phyloP scores from a whole-genome alignment of 345 rosid genomes.

The Eucalyptus rudis region DNA sequence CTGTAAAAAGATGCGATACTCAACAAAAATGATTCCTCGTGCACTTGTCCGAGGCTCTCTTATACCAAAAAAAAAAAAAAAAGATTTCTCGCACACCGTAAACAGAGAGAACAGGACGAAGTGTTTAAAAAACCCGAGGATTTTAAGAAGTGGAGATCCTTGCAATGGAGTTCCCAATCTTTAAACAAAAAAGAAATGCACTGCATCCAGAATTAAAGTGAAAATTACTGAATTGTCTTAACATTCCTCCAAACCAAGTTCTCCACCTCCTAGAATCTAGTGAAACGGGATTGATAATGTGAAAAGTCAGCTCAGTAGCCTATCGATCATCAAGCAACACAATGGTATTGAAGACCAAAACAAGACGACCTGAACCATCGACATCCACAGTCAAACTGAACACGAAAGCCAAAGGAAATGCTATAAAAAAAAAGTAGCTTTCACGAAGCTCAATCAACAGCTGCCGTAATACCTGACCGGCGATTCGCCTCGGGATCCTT shows the following conservation, averaged over 20 bases:
- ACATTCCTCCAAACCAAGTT: not conserved
- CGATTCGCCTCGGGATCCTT: constrained; percentile 34
- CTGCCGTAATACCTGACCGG: constrained; percentile 17
- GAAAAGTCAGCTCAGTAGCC: too few species aligned
- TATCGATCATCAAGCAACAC: too few species aligned
- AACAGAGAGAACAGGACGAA: not conserved
- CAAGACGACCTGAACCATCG: not conserved
- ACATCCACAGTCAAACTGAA: not conserved
- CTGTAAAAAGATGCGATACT: not conserved
- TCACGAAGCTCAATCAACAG: not conserved
- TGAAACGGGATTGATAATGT: not conserved
- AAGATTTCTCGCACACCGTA: not conserved
- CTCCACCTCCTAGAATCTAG: not conserved
- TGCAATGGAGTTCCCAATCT: not conserved
- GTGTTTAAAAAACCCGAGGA: not conserved
- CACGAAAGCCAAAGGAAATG: not conserved
- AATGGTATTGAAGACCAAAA: not conserved
- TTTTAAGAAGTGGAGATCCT: not conserved
- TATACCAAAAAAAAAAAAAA: not conserved
- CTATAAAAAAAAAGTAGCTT: not conserved
- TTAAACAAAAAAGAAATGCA: not conserved
- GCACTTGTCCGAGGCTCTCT: not conserved
- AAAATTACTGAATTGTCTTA: not conserved
- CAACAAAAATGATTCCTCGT: not conserved
- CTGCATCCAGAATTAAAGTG: not conserved